Conservation (phyloP, 768 basidiomycete genomes). For the Serendipita indica region DNA sequence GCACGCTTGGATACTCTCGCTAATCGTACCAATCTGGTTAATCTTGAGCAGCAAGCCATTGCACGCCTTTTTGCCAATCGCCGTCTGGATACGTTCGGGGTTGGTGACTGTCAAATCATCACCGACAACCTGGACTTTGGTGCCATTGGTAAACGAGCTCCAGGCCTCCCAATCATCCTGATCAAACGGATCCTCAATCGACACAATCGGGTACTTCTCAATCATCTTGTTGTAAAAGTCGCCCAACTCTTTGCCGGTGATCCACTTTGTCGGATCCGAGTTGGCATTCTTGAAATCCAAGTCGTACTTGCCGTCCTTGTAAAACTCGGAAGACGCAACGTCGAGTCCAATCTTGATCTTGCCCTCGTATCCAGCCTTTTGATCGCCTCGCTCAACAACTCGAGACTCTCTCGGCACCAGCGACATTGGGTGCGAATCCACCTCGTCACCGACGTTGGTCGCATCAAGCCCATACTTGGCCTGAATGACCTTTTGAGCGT, state of each 20-base stretch:
- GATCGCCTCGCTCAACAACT: conserved; percentile 87
- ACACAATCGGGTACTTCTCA: conserved; percentile 91
- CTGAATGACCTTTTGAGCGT: conserved; percentile 97
- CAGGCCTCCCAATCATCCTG: conserved; percentile 99
- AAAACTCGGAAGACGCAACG: conserved; percentile 98
- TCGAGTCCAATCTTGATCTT: conserved; percentile 98
- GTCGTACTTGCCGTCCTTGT: conserved; percentile 99
- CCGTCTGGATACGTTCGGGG: conserved; percentile 91
- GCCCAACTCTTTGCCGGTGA: conserved; percentile 82
- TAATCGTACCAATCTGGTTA: conserved; percentile 98
- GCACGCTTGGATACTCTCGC: conserved; percentile 96
- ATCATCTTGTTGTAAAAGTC: conserved; percentile 76
- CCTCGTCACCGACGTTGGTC: conserved; percentile 98
- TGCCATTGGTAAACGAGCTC: conserved; percentile 71
- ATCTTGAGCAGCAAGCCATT: conserved; percentile 97
- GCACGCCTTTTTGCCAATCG: conserved; percentile 99
- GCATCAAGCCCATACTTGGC: conserved; percentile 99
- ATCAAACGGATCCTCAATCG: conserved; percentile 97
- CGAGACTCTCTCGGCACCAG: conserved; percentile 94
- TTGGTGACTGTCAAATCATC: conserved; percentile 98
- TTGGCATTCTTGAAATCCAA: conserved; percentile 99
- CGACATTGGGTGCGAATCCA: conserved; percentile 98
- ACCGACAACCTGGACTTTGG: conserved; percentile 72
- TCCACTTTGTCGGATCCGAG: conserved; percentile 94
- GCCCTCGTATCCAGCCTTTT: conserved; percentile 94